phyloP scores from a whole-genome alignment of 139 green algal genomes.

The Trebouxia sp. region DNA sequence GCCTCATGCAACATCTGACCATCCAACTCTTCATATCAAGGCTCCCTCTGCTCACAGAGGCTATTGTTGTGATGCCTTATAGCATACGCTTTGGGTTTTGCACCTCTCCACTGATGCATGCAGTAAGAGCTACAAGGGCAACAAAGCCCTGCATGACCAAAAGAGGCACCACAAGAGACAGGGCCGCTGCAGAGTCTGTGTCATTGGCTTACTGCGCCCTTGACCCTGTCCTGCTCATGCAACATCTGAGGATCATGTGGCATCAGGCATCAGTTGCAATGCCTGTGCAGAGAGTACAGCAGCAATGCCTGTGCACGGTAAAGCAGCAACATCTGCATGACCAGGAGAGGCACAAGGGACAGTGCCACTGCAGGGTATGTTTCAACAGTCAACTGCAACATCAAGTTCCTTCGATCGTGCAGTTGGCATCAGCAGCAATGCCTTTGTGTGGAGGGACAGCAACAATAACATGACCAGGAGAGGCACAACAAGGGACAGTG shows the following conservation, averaged over 20 bases:
- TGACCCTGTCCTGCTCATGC: no score
- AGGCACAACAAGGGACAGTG: conserved; percentile 71
- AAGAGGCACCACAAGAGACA: conserved; percentile 72
- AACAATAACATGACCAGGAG: conserved; percentile 51
- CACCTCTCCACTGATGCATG: no score
- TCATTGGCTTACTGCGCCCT: not conserved
- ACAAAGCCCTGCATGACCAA: conserved; percentile 52
- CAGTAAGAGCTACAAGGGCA: no score
- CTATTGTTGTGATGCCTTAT: no score
- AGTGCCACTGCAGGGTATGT: conserved; percentile 58
- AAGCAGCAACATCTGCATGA: conserved; percentile 35
- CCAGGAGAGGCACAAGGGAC: conserved; percentile 66
- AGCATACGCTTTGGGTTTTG: no score
- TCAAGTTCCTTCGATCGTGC: not conserved
- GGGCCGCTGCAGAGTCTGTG: conserved; percentile 50
- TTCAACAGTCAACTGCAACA: conserved; percentile 18
- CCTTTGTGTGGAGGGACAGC: not conserved
- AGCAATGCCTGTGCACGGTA: not conserved
- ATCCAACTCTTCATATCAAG: no score
- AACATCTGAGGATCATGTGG: no score
- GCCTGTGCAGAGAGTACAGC: not conserved
- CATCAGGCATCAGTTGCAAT: not conserved
- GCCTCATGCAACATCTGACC: no score
- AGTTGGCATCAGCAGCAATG: not conserved
- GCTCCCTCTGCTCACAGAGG: no score